Evolutionary conservation across 176 grass and related monocot species (phyloP).

Genomic region (Lolium multiflorum): DNA sequence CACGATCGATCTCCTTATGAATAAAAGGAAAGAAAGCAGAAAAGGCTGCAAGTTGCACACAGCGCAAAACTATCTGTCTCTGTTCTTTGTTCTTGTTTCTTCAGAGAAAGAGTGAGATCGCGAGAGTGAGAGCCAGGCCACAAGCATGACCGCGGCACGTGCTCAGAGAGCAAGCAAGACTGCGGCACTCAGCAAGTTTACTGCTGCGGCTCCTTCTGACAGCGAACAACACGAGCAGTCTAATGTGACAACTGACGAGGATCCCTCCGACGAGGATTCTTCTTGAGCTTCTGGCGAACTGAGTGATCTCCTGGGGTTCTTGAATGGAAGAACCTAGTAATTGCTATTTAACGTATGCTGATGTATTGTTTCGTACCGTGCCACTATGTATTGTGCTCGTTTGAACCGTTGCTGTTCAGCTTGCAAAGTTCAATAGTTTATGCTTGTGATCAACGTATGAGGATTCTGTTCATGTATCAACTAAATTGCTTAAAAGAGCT

Average conservation of each 20-base stretch:
- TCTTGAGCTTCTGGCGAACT: not conserved
- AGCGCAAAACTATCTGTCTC: too few species aligned
- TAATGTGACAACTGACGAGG: slow-evolving; percentile 55
- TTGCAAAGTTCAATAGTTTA: not conserved
- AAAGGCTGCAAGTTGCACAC: too few species aligned
- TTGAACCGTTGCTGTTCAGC: not conserved
- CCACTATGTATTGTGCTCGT: not conserved
- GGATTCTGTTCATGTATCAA: not conserved
- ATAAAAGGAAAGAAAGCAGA: too few species aligned
- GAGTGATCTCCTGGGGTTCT: slow-evolving; percentile 30
- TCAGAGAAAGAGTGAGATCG: too few species aligned
- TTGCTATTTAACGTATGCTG: not conserved
- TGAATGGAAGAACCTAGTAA: slow-evolving; percentile 27
- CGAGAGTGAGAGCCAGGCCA: too few species aligned
- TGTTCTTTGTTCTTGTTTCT: too few species aligned
- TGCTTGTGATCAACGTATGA: not conserved
- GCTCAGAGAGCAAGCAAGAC: slow-evolving; percentile 86
- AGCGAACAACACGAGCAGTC: slow-evolving; percentile 44
- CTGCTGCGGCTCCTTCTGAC: slow-evolving; percentile 29
- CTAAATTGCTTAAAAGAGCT: not conserved
- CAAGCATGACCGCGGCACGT: slow-evolving; percentile 41
- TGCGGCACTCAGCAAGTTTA: slow-evolving; percentile 73
- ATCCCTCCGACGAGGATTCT: slow-evolving; percentile 43
- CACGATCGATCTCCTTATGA: too few species aligned
- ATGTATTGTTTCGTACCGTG: not conserved